Evolutionary conservation across 2,329 filamentous ascomycete species (phyloP), one percentile per base, ranked within the genome.

Genomic region (Davidsoniella australis): DNA sequence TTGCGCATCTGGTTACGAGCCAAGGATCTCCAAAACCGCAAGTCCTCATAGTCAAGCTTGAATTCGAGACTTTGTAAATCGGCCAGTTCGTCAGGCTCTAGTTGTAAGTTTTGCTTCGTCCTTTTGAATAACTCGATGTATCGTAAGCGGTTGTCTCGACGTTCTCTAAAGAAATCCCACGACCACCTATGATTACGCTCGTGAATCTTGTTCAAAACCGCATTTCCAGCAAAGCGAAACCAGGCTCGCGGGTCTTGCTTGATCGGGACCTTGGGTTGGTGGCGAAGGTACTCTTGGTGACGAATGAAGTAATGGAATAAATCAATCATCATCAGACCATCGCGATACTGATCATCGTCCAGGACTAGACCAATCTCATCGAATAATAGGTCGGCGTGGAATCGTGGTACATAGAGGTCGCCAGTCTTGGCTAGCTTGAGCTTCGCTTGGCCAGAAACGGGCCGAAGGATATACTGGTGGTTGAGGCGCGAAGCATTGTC

Each of bases 51-150:
- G 33, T 74, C 79, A 2, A 94, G 72, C 61, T 95, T 95, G 68
- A 76, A 78, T 62, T 99, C 91, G 2, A 99, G 72, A 45, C 71
- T 71, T 41, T 80, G 76, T 1, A 95, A 61, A 38, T 88, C 83
- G 41, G 81, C 78, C 1, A 64, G 70, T 56, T 98, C 91, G 6
- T 80, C 70, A 0, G 78, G 62, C 0, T 78, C 72, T 9, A 95
- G 66, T 53, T 84, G 82, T 53, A 79, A 23, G 57, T 76, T 80
- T 54, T 81, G 75, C 60, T 86, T 87, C 63, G 80, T 85, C 67
- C 94, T 95, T 65, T 96, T 98, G 74, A 96, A 99, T 1, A 98
- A 68, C 53, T 86, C 78, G 53, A 96, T 95, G 61, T 98, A 99
- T 42, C 78, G 76, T 53, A 77, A 76, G 43, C 91, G 83, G 58